Evolutionary conservation across 768 basidiomycete species (phyloP).

Genomic region (Lactifluus subvellereus): DNA sequence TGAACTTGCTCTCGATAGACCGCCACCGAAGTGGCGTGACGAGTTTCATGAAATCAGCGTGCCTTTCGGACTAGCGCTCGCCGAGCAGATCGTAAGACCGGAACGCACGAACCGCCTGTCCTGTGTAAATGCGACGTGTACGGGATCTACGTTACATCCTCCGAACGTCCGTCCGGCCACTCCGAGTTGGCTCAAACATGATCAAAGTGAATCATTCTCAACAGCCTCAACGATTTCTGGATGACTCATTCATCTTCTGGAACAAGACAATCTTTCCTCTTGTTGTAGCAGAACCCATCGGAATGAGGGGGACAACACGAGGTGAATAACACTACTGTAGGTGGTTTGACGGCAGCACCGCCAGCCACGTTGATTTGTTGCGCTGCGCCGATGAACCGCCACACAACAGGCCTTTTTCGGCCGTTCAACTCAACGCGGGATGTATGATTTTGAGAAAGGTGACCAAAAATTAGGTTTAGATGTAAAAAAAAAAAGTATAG

Average conservation of each 20-base stretch:
- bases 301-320: conserved; percentile 6
- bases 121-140: conserved; percentile 11
- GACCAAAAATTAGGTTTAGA: conserved; percentile 8
- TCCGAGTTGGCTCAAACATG: conserved; percentile 22
- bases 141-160: conserved; percentile 22
- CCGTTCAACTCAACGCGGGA: background rate
- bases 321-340: background rate
- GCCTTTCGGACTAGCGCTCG: conserved; percentile 18
- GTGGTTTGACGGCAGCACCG: background rate
- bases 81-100: conserved; percentile 20
- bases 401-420: background rate
- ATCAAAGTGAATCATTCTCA: conserved; percentile 9
- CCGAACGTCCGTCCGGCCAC: conserved; percentile 2
- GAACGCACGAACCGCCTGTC: conserved; percentile 12
- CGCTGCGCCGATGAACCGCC: conserved; percentile 1
- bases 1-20: conserved; percentile 13
- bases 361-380: background rate
- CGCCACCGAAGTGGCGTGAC: conserved; percentile 13
- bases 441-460: conserved; percentile 9
- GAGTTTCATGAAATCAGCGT: conserved; percentile 25
- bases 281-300: background rate
- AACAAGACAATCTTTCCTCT: background rate
- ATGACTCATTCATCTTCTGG: conserved; percentile 13
- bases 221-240: too few relatives aligned
- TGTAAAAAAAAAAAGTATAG: background rate